Percentiles rank a stretch among this genome's conserved stretches.
phyloP scores from a whole-genome alignment of 2,329 filamentous ascomycete genomes.

The Hymenoscyphus scutula region DNA sequence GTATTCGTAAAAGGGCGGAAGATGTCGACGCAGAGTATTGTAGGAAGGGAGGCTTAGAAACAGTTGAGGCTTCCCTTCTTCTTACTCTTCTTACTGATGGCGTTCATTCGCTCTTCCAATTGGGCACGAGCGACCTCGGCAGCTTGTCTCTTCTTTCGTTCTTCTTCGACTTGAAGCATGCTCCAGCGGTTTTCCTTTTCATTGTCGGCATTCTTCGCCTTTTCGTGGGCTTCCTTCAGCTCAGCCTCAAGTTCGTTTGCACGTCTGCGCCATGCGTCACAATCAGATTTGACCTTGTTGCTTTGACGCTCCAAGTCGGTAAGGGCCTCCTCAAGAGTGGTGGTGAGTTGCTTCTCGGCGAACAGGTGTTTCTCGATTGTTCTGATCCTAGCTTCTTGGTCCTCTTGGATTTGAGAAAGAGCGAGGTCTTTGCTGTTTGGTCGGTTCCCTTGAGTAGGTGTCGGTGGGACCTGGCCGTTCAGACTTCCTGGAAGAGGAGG shows the following conservation, averaged over 20 bases:
- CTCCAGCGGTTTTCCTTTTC: slow-evolving; percentile 55
- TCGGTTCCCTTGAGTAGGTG: slow-evolving; percentile 58
- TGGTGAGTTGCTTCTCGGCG: slow-evolving; percentile 93
- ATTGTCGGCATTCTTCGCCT: slow-evolving; percentile 36
- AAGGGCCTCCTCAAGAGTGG: slow-evolving; percentile 91
- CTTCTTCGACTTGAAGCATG: slow-evolving; percentile 91
- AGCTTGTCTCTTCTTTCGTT: slow-evolving; percentile 86
- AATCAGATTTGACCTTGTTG: slow-evolving; percentile 87
- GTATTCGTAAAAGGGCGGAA: slow-evolving; percentile 3
- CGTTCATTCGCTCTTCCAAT: slow-evolving; percentile 92
- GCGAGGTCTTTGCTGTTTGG: slow-evolving; percentile 78
- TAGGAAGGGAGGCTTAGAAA: slow-evolving; percentile 50
- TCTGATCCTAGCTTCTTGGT: slow-evolving; percentile 90
- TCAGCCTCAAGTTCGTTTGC: slow-evolving; percentile 52
- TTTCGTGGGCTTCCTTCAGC: slow-evolving; percentile 53
- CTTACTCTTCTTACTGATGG: slow-evolving; percentile 76
- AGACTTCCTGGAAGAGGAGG: slow-evolving; percentile 74
- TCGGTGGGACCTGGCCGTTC: slow-evolving; percentile 44
- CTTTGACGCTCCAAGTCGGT: slow-evolving; percentile 90
- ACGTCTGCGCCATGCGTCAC: slow-evolving; percentile 87
- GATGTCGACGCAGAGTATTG: background rate
- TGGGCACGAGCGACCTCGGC: slow-evolving; percentile 86
- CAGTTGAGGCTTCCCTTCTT: slow-evolving; percentile 94
- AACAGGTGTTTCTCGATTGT: slow-evolving; percentile 96
- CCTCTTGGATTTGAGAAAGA: slow-evolving; percentile 80